These are phyloP conservation scores for Athelia psychrophila DNA, from an alignment of 1,284 basidiomycete species.

Conservation along the genomic window DNA sequence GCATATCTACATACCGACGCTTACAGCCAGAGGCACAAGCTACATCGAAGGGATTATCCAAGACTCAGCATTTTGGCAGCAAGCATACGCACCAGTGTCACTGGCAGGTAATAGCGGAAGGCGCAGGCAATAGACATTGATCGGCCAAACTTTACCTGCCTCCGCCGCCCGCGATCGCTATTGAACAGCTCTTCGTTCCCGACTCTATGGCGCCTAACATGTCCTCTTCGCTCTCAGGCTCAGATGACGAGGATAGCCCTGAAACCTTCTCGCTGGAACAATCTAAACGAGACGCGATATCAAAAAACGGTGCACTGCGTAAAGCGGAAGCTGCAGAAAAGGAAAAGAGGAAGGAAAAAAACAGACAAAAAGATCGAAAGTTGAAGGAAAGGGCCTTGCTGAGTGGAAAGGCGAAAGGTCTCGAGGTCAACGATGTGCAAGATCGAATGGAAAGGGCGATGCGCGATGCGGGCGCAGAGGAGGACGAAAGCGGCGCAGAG, in stretches of 20 bases:
- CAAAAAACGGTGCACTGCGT: conserved; percentile 27
- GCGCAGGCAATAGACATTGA: no score
- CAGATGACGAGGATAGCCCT: conserved; percentile 38
- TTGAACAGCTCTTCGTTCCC: no score
- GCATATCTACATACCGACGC: no score
- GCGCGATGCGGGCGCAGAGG: conserved; percentile 8
- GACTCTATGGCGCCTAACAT: no score
- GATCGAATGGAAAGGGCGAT: conserved; percentile 12
- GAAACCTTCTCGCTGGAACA: conserved; percentile 40
- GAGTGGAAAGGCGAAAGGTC: conserved; percentile 20
- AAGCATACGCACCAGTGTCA: no score
- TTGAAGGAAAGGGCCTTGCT: conserved; percentile 43
- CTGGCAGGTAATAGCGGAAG: no score
- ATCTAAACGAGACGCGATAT: conserved; percentile 36
- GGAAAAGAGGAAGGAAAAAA: conserved; percentile 34
- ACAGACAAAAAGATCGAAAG: conserved; percentile 40
- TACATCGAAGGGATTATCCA: no score
- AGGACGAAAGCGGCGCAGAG: conserved; percentile 8
- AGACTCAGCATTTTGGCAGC: no score
- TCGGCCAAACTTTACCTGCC: no score
- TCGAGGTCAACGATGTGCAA: conserved; percentile 12
- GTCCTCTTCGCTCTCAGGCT: background rate
- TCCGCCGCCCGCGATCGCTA: no score
- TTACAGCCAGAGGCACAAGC: no score
- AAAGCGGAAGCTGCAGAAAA: conserved; percentile 33